These are phyloP conservation scores for Fomitopsis betulina DNA, from an alignment of 1,284 basidiomycete genomes.

Conservation along the genomic window DNA sequence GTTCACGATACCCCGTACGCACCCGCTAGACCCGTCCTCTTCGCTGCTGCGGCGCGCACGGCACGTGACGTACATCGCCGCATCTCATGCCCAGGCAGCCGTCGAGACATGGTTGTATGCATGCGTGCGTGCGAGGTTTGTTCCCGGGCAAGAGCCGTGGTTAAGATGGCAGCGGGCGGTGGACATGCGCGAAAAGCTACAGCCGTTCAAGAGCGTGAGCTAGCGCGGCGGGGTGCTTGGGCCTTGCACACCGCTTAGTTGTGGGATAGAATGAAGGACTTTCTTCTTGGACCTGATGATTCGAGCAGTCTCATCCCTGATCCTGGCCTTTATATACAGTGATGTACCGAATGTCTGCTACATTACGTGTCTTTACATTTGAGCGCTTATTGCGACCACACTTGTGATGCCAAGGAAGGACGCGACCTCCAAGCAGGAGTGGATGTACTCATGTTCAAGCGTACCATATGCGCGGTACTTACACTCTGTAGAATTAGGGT, in stretches of 20 bases:
- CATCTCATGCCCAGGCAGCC: background rate
- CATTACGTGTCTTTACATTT: too few relatives aligned
- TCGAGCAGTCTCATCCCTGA: too few relatives aligned
- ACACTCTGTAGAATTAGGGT: background rate
- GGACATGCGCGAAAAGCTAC: background rate
- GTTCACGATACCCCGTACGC: constrained; percentile 7
- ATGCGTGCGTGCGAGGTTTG: constrained; percentile 18
- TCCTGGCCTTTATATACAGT: too few relatives aligned
- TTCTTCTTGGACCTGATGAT: too few relatives aligned
- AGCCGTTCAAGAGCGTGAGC: too few relatives aligned
- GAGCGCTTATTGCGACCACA: too few relatives aligned
- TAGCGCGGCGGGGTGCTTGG: too few relatives aligned
- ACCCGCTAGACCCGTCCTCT: constrained; percentile 14
- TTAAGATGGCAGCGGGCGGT: constrained; percentile 19
- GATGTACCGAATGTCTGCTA: too few relatives aligned
- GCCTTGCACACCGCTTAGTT: background rate
- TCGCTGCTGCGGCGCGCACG: constrained; percentile 4
- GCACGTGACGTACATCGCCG: constrained; percentile 6
- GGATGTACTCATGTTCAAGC: too few relatives aligned
- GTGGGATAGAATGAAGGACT: background rate
- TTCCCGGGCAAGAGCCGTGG: constrained; percentile 26
- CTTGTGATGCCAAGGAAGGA: too few relatives aligned
- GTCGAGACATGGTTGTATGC: constrained; percentile 17
- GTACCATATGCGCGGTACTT: too few relatives aligned
- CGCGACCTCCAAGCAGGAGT: too few relatives aligned